Percentiles rank a stretch among this genome's conserved stretches.
phyloP scores from a whole-genome alignment of 352 stramenopile species.

The Phytophthora quininea region DNA sequence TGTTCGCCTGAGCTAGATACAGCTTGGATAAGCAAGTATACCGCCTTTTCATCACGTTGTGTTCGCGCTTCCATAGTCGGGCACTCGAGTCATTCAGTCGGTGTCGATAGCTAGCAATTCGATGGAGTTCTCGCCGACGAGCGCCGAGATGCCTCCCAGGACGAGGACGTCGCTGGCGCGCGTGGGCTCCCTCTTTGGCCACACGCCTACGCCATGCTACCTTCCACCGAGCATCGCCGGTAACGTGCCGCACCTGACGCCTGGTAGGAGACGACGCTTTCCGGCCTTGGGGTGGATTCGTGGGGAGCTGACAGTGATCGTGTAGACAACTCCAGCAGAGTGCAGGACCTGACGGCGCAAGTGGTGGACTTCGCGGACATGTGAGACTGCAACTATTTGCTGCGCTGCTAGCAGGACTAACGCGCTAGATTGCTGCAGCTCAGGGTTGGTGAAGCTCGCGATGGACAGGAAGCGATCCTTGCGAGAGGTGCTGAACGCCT shows the following conservation, averaged over 20 bases:
- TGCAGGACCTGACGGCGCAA: conserved; percentile 62
- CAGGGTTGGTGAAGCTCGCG: conserved; percentile 28
- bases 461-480: conserved; percentile 46
- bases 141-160: conserved; percentile 36
- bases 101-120: no score
- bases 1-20: conserved; percentile 50
- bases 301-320: neutral
- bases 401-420: neutral
- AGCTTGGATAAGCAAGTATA: neutral
- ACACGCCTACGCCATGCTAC: conserved; percentile 71
- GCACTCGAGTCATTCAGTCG: no score
- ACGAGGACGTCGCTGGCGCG: conserved; percentile 21
- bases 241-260: conserved; percentile 76
- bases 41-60: no score
- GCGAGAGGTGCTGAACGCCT: conserved; percentile 57
- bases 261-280: conserved; percentile 34
- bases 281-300: neutral
- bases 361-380: conserved; percentile 78
- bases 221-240: conserved; percentile 67
- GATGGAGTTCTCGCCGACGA: conserved; percentile 25
- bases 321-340: conserved; percentile 68
- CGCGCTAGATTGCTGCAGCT: conserved; percentile 15
- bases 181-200: conserved; percentile 36
- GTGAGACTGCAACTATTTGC: conserved; percentile 30
- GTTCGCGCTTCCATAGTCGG: no score